Base-by-base conservation (phyloP, 2,329 filamentous ascomycete genomes). In the Cadophora sp. region DNA sequence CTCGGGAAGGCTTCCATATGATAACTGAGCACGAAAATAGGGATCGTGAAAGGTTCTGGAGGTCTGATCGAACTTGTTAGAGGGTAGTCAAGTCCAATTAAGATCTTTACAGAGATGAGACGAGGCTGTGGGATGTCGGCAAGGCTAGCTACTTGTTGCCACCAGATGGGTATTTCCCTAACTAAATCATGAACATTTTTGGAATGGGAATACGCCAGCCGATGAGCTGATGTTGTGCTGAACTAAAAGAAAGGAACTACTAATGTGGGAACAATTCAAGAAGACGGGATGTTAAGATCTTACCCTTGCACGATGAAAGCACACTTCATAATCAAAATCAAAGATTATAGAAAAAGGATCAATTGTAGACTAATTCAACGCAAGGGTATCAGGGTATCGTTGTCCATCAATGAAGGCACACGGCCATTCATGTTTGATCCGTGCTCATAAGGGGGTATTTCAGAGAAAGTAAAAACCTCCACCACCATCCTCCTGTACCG, bases 371-470 rank as follows among this genome's bases (percentile, higher is more conserved):
- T 71, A 73, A 71, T 65, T 68, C 63, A 66, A 71, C 70, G 68
- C 68, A 72, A 67, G 73, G 73, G 72, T 74, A 73, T 74, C 68
- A 62, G 73, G 73, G 72, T 73, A 73, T 74, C 70, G 68, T 71
- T 70, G 64, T 70, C 70, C 69, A 70, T 71, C 68, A 66, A 67
- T 67, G 62, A 70, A 68, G 64, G 69, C 65, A 65, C 24, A 68
- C 18, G 64, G 62, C 66, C 68, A 64, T 64, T 65, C 63, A 68
- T 22, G 56, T 39, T 68, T 67, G 70, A 70, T 71, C 71, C 65
- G 62, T 66, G 65, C 66, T 71, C 65, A 59, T 68, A 69, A 70
- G 63, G 66, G 73, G 72, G 71, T 73, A 73, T 73, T 73, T 56
- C 18, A 66, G 56, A 72, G 67, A 70, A 69, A 68, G 56, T 56